Base-by-base conservation (phyloP, 805 yeast species). In the Teunomyces barrocoloradensis region DNA sequence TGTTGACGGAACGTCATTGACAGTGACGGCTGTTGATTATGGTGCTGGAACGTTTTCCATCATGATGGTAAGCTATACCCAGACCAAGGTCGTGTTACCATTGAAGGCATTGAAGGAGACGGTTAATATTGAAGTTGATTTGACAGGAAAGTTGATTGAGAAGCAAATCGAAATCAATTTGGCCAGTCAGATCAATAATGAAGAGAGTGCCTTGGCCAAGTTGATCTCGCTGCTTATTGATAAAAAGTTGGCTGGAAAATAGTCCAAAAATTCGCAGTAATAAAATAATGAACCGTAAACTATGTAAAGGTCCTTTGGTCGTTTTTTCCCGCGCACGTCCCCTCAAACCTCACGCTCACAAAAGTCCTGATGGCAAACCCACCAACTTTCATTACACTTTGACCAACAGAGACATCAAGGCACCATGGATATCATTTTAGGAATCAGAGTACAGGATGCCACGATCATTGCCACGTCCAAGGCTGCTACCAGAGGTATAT, bases 41-140 rank as follows among this genome's bases (percentile, higher is more conserved):
- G 61, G 59, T 5, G 61, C 55, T 4, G 66, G 63, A 21, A 76
- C 79, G 13, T 94, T 94, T 59, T 80, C 88, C 43, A 89, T 94
- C 46, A 88, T 91, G 85, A 84, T 94, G 85, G 87, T 94, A 47
- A 85, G 88, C 35, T 91, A 91, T 63, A 90, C 98, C 0, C 98
- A 94, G 65, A 77, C 74, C 11, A 83, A 81, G 61, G 97, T 94
- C 18, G 73, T 86, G 2, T 68, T 90, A 67, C 85, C 97, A 6
- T 55, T 60, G 48, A 91, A 89, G 61, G 53, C 64, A 7, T 58
- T 79, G 3, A 91, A 89, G 1, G 85, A 77, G 34, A 55, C 60
- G 13, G 95, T 94, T 23, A 94, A 94, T 59, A 82, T 94, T 42
- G 99, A 94, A 68, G 99, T 94, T 28, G 99, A 94, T 65, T 73